Conservation (phyloP, 148 eudicot species). For the Chenopodium suecicum region DNA sequence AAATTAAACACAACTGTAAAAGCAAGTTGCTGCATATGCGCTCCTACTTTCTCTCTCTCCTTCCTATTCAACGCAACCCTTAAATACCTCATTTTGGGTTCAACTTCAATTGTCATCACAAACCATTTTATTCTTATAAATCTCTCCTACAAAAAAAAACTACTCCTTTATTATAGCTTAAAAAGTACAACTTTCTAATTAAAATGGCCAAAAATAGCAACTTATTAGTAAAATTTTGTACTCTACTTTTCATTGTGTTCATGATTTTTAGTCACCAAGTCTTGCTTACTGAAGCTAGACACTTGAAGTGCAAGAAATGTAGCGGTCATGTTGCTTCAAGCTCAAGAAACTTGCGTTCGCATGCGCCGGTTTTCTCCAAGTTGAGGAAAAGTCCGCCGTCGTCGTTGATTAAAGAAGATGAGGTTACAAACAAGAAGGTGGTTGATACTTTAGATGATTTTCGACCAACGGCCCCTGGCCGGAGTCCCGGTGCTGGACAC, state of each 20-base stretch:
- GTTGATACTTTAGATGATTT: constrained; percentile 24
- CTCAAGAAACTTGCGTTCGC: constrained; percentile 16
- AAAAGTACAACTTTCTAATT: background rate
- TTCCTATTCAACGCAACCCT: background rate
- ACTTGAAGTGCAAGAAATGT: constrained; percentile 28
- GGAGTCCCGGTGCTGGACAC: constrained; percentile 59
- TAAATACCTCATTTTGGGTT: constrained; percentile 2
- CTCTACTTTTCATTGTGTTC: constrained; percentile 6
- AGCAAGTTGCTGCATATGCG: background rate
- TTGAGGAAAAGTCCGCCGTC: background rate
- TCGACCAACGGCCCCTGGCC: constrained; percentile 39
- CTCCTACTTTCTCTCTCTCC: background rate
- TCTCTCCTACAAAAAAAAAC: too few species aligned
- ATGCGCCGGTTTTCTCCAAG: background rate
- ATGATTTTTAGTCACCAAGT: constrained; percentile 20
- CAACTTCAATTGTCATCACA: too few species aligned
- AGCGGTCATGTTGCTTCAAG: constrained; percentile 11
- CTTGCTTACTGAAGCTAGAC: constrained; percentile 19
- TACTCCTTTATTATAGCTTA: too few species aligned
- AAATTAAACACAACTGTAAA: constrained; percentile 7
- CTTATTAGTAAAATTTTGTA: background rate
- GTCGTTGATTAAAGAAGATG: constrained; percentile 5
- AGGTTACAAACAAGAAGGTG: background rate
- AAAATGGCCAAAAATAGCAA: background rate
- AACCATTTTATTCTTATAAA: too few species aligned